Base-by-base conservation (phyloP, 495 filamentous ascomycete genomes). In the Lasiosphaeria hispida region DNA sequence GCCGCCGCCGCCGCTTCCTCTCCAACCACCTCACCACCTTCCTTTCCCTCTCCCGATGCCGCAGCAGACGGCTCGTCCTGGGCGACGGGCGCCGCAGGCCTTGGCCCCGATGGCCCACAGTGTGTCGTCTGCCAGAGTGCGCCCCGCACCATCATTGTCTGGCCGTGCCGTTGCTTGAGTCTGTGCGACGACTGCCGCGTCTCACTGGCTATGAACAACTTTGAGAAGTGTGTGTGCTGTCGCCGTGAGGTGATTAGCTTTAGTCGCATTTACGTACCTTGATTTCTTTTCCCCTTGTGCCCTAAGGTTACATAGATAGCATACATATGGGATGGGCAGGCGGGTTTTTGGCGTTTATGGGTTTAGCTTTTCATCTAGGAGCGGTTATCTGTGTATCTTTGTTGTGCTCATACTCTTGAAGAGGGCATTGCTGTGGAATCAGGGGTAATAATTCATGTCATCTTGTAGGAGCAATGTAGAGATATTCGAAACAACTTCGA, bases 181-280 rank as follows among this genome's bases (percentile, higher is more conserved):
- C 77, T 96, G 19, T 97, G 94, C 66, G 94, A 98, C 67, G 94
- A 97, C 53, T 97, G 94, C 70, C 79, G 94, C 15, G 87, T 98
- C 19, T 91, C 88, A 52, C 80, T 98, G 34, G 94, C 94, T 7
- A 89, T 95, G 88, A 96, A 96, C 64, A 97, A 97, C 71, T 97
- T 93, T 66, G 87, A 90, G 42, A 93, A 87, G 63, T 98, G 94
- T 63, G 91, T 97, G 17, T 97, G 93, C 61, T 97, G 94, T 69
- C 80, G 94, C 48, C 82, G 88, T 59, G 88, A 93, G 59, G 88
- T 96, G 19, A 83, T 83, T 30, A 93, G 91, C 18, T 97, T 94
- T 71, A 87, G 87, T 57, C 82, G 92, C 61, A 81, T 98, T 63
- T 98, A 88, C 81, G 92, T 97, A 33, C 94, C 94, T 30, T 96